Percentiles rank a stretch among this genome's conserved stretches.
phyloP scores from a whole-genome alignment of 2,329 filamentous ascomycete genomes.

The Diaporthe batatas region DNA sequence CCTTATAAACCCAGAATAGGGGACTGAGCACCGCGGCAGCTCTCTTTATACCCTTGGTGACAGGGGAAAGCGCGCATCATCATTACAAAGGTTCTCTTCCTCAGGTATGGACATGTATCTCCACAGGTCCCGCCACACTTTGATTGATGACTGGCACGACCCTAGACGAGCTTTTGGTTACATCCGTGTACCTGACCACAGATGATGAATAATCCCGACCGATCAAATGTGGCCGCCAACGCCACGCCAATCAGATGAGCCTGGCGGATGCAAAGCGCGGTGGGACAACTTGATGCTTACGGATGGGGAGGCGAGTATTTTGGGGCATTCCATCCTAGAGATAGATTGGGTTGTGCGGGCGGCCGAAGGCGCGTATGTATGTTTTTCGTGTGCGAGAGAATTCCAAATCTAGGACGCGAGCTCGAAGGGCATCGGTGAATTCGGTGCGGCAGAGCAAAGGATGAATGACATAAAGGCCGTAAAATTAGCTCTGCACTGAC shows the following conservation, averaged over 20 bases:
- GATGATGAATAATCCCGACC: slow-evolving; percentile 20
- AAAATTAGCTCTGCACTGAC: background rate
- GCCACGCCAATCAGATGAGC: slow-evolving; percentile 18
- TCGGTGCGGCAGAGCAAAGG: background rate
- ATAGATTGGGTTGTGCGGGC: background rate
- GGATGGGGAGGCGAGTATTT: background rate
- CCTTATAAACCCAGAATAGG: background rate
- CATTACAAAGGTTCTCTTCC: background rate
- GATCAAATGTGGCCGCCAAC: slow-evolving; percentile 4
- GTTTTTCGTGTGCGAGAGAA: background rate
- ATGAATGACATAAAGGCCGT: slow-evolving; percentile 3
- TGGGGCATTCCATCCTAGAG: background rate
- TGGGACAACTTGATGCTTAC: slow-evolving; percentile 16
- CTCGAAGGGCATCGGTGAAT: background rate
- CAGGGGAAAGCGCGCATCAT: slow-evolving; percentile 10
- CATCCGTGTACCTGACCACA: slow-evolving; percentile 13
- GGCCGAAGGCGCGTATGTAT: background rate
- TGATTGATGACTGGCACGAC: background rate
- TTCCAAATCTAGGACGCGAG: slow-evolving; percentile 14
- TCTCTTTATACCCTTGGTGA: slow-evolving; percentile 5
- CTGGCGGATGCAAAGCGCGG: slow-evolving; percentile 5
- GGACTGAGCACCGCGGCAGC: background rate
- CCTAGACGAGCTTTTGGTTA: background rate
- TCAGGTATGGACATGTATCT: background rate
- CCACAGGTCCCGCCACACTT: background rate